Conservation (phyloP, 148 eudicot species). For the Simmondsia chinensis region DNA sequence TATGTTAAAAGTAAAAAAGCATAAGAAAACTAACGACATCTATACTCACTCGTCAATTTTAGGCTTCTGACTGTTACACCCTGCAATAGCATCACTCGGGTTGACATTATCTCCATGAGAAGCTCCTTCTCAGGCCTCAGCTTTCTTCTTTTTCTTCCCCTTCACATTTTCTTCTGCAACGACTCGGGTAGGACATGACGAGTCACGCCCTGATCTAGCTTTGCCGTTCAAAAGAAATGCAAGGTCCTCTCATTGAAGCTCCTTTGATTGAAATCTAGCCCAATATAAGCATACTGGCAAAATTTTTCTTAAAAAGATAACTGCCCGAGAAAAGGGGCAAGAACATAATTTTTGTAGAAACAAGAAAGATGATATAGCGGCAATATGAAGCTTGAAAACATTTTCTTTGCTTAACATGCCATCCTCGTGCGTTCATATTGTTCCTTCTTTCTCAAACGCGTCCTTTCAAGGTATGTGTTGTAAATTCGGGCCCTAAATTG, state of each 20-base stretch:
- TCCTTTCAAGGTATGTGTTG: too few species aligned
- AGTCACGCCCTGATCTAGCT: constrained; percentile 4
- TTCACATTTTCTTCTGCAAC: constrained; percentile 26
- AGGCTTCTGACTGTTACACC: neutral
- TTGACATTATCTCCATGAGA: constrained; percentile 7
- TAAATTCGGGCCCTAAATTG: too few species aligned
- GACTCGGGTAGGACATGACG: constrained; percentile 9
- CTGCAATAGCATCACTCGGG: constrained; percentile 10
- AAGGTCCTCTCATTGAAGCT: constrained; percentile 1
- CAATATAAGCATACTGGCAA: too few species aligned
- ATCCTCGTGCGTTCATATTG: too few species aligned
- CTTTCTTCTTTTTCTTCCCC: constrained; percentile 47
- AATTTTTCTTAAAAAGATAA: too few species aligned
- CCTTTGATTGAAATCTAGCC: neutral
- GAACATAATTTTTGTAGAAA: too few species aligned
- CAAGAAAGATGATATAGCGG: too few species aligned
- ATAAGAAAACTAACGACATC: neutral
- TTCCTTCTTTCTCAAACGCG: too few species aligned
- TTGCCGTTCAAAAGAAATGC: constrained; percentile 8
- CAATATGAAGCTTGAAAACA: too few species aligned
- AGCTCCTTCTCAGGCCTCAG: constrained; percentile 12
- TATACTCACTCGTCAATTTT: constrained; percentile 6
- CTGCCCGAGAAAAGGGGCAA: too few species aligned
- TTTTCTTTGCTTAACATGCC: too few species aligned
- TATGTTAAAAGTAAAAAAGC: too few species aligned